Evolutionary conservation across 768 basidiomycete species (phyloP).

Genomic region (Rhodotorula taiwanensis): DNA sequence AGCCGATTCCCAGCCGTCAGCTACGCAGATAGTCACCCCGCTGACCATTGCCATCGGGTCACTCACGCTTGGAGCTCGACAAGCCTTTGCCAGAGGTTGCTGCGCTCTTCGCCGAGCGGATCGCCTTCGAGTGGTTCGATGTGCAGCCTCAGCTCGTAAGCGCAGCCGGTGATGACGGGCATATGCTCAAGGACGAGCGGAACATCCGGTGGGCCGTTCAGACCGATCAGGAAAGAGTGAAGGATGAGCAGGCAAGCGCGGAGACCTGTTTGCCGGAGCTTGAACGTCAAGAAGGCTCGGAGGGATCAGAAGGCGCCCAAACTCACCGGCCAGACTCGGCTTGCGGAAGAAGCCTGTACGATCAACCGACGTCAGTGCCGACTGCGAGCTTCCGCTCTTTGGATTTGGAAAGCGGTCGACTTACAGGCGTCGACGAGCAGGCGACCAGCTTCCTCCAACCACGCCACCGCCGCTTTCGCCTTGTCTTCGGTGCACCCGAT

Average conservation of each 20-base stretch:
- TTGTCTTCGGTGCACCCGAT: neutral
- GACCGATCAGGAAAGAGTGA: neutral
- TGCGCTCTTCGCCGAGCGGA: neutral
- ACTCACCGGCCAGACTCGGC: neutral
- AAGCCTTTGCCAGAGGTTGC: neutral
- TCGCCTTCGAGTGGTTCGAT: neutral
- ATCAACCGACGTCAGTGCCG: neutral
- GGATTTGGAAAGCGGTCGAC: neutral
- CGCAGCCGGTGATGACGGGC: neutral
- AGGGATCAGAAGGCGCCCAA: too few relatives aligned
- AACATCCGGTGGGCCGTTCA: neutral
- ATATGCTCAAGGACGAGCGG: neutral
- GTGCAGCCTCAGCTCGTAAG: slow-evolving; percentile 5
- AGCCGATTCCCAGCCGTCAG: neutral
- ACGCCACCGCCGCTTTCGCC: neutral
- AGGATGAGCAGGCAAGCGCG: slow-evolving; percentile 7
- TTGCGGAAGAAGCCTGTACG: neutral
- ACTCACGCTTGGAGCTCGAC: slow-evolving; percentile 7
- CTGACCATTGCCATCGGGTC: too few relatives aligned
- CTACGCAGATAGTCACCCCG: too few relatives aligned
- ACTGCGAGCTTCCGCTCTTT: too few relatives aligned
- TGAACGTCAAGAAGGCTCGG: neutral
- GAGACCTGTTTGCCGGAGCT: neutral
- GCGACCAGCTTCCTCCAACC: slow-evolving; percentile 2
- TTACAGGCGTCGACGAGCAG: neutral